Evolutionary conservation across 2,329 filamentous ascomycete genomes (phyloP).

Genomic region (Thelonectria discophora): DNA sequence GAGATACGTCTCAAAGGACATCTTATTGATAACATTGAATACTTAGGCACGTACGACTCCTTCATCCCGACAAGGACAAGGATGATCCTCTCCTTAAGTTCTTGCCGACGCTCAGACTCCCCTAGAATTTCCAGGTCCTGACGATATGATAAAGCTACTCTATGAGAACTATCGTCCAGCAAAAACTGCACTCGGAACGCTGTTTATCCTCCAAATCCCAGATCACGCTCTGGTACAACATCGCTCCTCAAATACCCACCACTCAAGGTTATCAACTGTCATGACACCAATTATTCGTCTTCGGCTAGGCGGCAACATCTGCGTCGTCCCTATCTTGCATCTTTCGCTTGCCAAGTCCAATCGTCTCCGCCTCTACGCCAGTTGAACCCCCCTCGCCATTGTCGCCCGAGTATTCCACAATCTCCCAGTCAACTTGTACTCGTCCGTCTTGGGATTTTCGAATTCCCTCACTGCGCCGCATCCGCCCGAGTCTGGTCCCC

Average conservation of each 20-base stretch:
- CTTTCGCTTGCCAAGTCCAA: slow-evolving; percentile 62
- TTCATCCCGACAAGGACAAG: slow-evolving; percentile 89
- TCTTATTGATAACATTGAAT: slow-evolving; percentile 21
- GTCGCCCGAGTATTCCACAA: slow-evolving; percentile 74
- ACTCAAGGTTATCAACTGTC: background rate
- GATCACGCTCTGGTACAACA: background rate
- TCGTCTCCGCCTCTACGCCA: slow-evolving; percentile 48
- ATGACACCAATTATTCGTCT: slow-evolving; percentile 3
- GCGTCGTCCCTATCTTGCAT: slow-evolving; percentile 53
- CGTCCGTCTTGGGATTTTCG: slow-evolving; percentile 67
- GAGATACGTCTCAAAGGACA: background rate
- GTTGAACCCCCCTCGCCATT: slow-evolving; percentile 47
- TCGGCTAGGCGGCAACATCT: slow-evolving; percentile 23
- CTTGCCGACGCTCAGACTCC: too few species aligned
- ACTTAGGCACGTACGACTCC: slow-evolving; percentile 85
- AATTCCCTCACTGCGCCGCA: slow-evolving; percentile 68
- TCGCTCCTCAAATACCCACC: background rate
- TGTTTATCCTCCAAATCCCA: background rate
- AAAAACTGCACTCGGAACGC: background rate
- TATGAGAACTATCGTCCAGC: background rate
- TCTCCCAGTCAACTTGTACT: slow-evolving; percentile 81
- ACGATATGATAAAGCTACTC: background rate
- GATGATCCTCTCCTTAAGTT: too few species aligned
- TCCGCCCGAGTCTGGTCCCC: slow-evolving; percentile 75
- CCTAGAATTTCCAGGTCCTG: too few species aligned